Conservation (phyloP, 2,329 filamentous ascomycete species). For the Xylaria hypoxylon region DNA sequence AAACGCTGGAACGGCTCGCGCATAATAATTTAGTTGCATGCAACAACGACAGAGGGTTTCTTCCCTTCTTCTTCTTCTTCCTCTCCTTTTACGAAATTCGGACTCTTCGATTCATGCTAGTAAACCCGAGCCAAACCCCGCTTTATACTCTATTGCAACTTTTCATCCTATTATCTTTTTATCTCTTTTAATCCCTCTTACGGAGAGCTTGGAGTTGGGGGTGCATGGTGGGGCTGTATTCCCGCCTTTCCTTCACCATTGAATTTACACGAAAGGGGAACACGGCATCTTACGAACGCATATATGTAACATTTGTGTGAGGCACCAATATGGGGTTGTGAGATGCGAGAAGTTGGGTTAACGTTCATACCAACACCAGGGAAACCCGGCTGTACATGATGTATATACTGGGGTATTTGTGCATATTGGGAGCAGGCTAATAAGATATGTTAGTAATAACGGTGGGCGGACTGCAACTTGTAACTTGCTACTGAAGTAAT, state of each 20-base stretch:
- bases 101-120: constrained; percentile 24
- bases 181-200: constrained; percentile 9
- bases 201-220: constrained; percentile 17
- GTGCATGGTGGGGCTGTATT: constrained; percentile 13
- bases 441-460: constrained; percentile 6
- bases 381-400: constrained; percentile 3
- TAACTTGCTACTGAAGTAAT: not conserved
- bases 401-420: constrained; percentile 2
- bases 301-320: constrained; percentile 19
- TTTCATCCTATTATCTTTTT: constrained; percentile 21
- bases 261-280: not conserved
- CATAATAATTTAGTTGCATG: constrained; percentile 5
- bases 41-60: constrained; percentile 12
- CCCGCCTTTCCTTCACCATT: constrained; percentile 11
- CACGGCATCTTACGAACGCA: constrained; percentile 16
- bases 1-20: not conserved
- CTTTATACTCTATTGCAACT: constrained; percentile 33
- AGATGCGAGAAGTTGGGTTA: not conserved
- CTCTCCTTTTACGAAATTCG: not conserved
- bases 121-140: constrained; percentile 19
- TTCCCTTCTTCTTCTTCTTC: constrained; percentile 12
- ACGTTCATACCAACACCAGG: not conserved
- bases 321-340: not conserved
- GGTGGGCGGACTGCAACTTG: not conserved
- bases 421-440: not conserved